These are phyloP conservation scores for Calycina herbarum DNA, from an alignment of 2,329 filamentous ascomycete species.

Conservation along the genomic window DNA sequence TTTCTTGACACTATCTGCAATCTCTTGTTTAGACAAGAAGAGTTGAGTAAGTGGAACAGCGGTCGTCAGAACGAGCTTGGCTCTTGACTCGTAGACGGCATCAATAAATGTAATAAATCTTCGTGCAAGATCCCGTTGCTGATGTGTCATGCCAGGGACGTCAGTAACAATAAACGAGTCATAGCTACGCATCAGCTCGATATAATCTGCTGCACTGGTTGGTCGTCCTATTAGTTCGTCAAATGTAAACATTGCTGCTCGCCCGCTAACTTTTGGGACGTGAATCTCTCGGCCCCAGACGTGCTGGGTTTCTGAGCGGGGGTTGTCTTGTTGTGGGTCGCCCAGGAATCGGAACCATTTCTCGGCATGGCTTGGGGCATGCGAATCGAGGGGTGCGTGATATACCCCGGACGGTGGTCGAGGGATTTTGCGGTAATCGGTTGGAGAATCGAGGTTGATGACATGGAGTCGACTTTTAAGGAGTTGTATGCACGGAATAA, in stretches of 20 bases:
- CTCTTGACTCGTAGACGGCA: conserved; percentile 87
- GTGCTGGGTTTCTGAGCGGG: conserved; percentile 74
- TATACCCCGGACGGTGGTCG: conserved; percentile 92
- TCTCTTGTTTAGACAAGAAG: conserved; percentile 74
- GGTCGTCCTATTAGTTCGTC: conserved; percentile 86
- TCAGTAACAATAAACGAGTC: conserved; percentile 91
- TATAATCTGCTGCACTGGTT: conserved; percentile 90
- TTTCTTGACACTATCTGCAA: conserved; percentile 59
- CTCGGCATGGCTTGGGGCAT: conserved; percentile 77
- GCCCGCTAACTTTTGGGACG: conserved; percentile 84
- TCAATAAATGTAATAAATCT: conserved; percentile 98
- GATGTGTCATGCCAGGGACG: conserved; percentile 87
- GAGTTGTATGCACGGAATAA: conserved; percentile 91
- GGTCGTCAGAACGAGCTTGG: conserved; percentile 93
- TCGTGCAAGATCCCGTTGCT: conserved; percentile 81
- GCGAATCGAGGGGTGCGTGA: conserved; percentile 79
- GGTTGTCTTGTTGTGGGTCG: conserved; percentile 72
- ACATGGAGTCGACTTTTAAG: conserved; percentile 82
- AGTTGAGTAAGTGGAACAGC: conserved; percentile 82
- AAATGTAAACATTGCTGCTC: conserved; percentile 88
- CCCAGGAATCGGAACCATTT: conserved; percentile 97
- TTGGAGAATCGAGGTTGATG: conserved; percentile 91
- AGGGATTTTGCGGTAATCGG: conserved; percentile 96
- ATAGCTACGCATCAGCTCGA: conserved; percentile 87
- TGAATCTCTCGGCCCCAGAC: conserved; percentile 92